Evolutionary conservation across 1,139 yeast species (phyloP).

Genomic region (Geotrichum histeridarum): DNA sequence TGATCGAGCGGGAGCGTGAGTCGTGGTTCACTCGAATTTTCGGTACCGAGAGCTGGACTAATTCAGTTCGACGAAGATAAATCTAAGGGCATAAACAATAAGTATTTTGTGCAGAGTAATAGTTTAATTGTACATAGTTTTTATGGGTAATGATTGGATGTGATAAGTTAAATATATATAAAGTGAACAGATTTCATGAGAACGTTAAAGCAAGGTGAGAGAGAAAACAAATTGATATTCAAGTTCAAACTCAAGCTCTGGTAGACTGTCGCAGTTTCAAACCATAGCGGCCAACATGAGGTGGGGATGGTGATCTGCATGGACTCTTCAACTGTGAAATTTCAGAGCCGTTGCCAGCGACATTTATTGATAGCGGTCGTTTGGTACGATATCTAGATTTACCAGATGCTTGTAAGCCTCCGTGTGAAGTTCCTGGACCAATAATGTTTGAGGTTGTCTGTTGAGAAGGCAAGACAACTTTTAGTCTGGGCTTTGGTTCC

Average conservation of each 20-base stretch:
- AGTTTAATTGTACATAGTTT: not conserved
- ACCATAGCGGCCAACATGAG: not conserved
- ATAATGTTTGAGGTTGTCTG: no score
- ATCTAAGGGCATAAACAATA: not conserved
- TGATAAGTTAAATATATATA: not conserved
- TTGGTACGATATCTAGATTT: no score
- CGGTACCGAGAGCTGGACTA: slow-evolving; percentile 37
- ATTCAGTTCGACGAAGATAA: slow-evolving; percentile 13
- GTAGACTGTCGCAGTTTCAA: not conserved
- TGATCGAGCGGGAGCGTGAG: slow-evolving; percentile 35
- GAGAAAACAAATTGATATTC: not conserved
- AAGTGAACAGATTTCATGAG: not conserved
- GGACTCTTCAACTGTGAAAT: no score
- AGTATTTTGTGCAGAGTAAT: not conserved
- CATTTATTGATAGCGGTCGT: no score
- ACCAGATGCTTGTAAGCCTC: no score
- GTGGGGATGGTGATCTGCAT: not conserved
- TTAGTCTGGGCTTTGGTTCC: no score
- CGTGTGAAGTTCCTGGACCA: no score
- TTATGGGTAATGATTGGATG: no score
- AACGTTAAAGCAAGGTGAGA: not conserved
- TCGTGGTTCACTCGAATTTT: slow-evolving; percentile 42
- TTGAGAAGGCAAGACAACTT: no score
- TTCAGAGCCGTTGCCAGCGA: no score
- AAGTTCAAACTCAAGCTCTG: not conserved